Conservation (phyloP, 108 stramenopile genomes). For the Pseudonitzschia pungens region DNA sequence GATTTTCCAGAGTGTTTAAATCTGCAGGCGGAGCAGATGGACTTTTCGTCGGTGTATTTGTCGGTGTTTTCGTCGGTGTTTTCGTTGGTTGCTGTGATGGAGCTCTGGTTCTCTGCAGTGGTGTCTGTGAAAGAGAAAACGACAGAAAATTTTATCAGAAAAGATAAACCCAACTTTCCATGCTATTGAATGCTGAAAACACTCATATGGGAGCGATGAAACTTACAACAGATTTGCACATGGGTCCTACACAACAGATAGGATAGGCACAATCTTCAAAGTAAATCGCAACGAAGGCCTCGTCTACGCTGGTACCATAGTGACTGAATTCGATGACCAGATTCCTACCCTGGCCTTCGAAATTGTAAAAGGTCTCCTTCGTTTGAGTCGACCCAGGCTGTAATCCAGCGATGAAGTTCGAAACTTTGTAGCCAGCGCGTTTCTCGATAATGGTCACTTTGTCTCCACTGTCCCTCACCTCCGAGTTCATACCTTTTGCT, state of each 20-base stretch:
- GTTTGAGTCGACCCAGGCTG: not conserved
- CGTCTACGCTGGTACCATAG: not conserved
- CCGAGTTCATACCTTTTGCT: slow-evolving; percentile 32
- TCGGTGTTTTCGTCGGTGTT: not conserved
- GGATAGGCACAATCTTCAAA: slow-evolving; percentile 16
- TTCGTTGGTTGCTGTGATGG: not conserved
- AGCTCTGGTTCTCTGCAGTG: not conserved
- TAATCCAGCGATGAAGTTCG: slow-evolving; percentile 6
- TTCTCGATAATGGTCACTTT: slow-evolving; percentile 27
- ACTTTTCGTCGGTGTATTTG: not conserved
- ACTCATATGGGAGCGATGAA: not conserved
- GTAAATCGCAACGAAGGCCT: slow-evolving; percentile 7
- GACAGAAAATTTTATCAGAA: not conserved
- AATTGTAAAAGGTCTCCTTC: not conserved
- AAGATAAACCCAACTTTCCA: not conserved
- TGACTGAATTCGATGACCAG: not conserved
- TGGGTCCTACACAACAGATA: not conserved
- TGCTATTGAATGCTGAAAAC: not conserved
- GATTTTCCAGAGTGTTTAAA: not conserved
- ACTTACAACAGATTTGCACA: not conserved
- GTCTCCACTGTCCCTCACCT: slow-evolving; percentile 35
- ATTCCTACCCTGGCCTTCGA: not conserved
- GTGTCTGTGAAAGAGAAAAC: not conserved
- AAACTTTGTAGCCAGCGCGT: not conserved
- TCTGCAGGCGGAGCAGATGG: not conserved